phyloP scores from a whole-genome alignment of 768 basidiomycete genomes.

The Termitomyces sp. region DNA sequence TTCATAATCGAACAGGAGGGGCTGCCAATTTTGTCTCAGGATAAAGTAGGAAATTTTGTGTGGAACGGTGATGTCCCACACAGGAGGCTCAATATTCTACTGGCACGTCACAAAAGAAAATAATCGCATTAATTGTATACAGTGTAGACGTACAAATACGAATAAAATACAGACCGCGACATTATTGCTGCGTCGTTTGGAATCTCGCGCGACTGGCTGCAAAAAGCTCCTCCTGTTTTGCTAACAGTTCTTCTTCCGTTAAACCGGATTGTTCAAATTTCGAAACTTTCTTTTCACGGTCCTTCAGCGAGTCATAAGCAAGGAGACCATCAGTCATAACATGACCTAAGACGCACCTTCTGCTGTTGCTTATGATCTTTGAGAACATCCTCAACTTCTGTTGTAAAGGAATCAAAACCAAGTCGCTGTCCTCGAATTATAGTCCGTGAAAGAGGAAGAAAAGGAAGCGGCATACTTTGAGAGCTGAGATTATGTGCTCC shows the following conservation, averaged over 20 bases:
- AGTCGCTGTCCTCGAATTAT: slow-evolving; percentile 54
- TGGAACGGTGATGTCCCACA: slow-evolving; percentile 77
- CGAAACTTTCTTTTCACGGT: slow-evolving; percentile 89
- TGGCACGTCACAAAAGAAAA: slow-evolving; percentile 34
- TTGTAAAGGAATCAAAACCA: slow-evolving; percentile 88
- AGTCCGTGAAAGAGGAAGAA: slow-evolving; percentile 8
- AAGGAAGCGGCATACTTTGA: slow-evolving; percentile 58
- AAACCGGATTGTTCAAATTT: slow-evolving; percentile 86
- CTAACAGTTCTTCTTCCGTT: slow-evolving; percentile 86
- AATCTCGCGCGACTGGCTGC: slow-evolving; percentile 86
- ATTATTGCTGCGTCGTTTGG: slow-evolving; percentile 56
- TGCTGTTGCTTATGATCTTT: slow-evolving; percentile 96
- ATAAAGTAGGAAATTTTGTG: slow-evolving; percentile 25
- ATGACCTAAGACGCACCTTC: slow-evolving; percentile 54
- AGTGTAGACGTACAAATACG: slow-evolving; percentile 24
- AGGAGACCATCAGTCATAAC: background rate
- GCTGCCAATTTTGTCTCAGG: slow-evolving; percentile 49
- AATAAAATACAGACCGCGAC: slow-evolving; percentile 17
- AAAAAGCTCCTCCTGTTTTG: slow-evolving; percentile 88
- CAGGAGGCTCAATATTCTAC: slow-evolving; percentile 52
- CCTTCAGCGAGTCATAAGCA: slow-evolving; percentile 38
- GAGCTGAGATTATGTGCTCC: slow-evolving; percentile 90
- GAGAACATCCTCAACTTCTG: slow-evolving; percentile 88
- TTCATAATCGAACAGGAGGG: slow-evolving; percentile 82
- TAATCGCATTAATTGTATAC: slow-evolving; percentile 34